Percentiles rank a stretch among this genome's conserved stretches.
These are phyloP conservation scores for Cochlearia excelsa DNA, from an alignment of 345 rosid genomes.

Conservation along the genomic window DNA sequence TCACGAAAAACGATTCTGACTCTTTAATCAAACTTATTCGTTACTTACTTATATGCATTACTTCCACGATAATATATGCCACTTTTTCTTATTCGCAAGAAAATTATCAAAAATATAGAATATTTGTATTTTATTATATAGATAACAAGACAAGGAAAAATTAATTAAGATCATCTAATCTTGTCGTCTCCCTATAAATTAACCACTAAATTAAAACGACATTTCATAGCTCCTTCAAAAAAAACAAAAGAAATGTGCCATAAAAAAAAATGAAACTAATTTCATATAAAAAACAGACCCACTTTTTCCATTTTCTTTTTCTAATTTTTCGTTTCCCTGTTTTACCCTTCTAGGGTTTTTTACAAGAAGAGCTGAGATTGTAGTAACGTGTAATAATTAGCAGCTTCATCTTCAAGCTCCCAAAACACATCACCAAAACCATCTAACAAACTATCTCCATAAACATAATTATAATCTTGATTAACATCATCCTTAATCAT, in stretches of 20 bases:
- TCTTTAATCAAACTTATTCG: no score
- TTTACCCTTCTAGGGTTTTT: conserved; percentile 2
- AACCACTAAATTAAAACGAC: conserved; percentile 12
- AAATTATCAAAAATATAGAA: no score
- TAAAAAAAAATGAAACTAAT: conserved; percentile 26
- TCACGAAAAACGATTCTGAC: no score
- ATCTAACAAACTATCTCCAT: conserved; percentile 33
- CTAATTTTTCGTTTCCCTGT: not conserved
- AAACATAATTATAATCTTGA: conserved; percentile 10
- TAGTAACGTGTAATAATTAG: conserved; percentile 55
- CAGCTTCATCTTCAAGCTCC: conserved; percentile 78
- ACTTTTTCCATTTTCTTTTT: conserved; percentile 12
- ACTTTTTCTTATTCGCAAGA: no score
- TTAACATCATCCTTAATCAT: conserved; percentile 4
- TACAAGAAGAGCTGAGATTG: conserved; percentile 64
- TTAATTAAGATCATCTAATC: no score
- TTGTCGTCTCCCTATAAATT: no score
- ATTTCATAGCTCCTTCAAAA: conserved; percentile 1
- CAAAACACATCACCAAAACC: conserved; percentile 56
- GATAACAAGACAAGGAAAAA: no score
- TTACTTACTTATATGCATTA: no score
- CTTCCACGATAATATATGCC: no score
- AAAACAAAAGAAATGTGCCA: conserved; percentile 15
- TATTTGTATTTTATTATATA: no score
- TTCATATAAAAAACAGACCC: conserved; percentile 25